Percentiles rank a stretch among this genome's conserved stretches.
Evolutionary conservation across 164 flowering plant species (phyloP).

Genomic region (Vitis rupestris): DNA sequence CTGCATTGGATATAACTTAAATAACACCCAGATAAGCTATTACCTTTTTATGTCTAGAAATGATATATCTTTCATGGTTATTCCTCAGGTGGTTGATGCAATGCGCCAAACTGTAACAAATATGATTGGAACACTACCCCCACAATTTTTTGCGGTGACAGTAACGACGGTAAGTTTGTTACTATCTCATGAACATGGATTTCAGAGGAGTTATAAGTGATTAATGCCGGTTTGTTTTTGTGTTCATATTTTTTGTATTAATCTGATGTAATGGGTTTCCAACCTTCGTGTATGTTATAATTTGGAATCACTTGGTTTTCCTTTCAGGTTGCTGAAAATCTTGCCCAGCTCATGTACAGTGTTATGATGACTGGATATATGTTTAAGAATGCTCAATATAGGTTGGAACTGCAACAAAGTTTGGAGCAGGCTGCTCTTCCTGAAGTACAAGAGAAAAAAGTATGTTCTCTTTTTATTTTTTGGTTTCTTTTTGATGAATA

Average conservation of each 20-base stretch:
- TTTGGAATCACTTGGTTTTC: slow-evolving; percentile 9
- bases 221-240: too few relatives aligned
- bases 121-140: slow-evolving; percentile 97
- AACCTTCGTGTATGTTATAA: neutral
- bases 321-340: slow-evolving; percentile 95
- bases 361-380: slow-evolving; percentile 98
- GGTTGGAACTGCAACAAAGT: slow-evolving; percentile 89
- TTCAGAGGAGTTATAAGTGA: neutral
- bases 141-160: slow-evolving; percentile 91
- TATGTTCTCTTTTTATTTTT: slow-evolving; percentile 10
- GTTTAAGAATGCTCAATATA: slow-evolving; percentile 92
- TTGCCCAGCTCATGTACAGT: slow-evolving; percentile 99
- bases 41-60: neutral
- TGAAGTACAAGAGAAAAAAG: slow-evolving; percentile 60
- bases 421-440: slow-evolving; percentile 95
- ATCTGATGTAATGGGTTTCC: too few relatives aligned
- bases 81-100: slow-evolving; percentile 83
- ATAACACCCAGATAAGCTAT: too few relatives aligned
- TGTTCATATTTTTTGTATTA: too few relatives aligned
- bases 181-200: neutral
- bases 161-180: slow-evolving; percentile 77
- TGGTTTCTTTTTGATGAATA: neutral
- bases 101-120: slow-evolving; percentile 98
- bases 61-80: neutral
- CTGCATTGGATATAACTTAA: neutral